A percentile compares a stretch with the other conserved stretches of the same genome.
These are phyloP conservation scores for Trametes maxima DNA, from an alignment of 768 basidiomycete species.

Conservation along the genomic window DNA sequence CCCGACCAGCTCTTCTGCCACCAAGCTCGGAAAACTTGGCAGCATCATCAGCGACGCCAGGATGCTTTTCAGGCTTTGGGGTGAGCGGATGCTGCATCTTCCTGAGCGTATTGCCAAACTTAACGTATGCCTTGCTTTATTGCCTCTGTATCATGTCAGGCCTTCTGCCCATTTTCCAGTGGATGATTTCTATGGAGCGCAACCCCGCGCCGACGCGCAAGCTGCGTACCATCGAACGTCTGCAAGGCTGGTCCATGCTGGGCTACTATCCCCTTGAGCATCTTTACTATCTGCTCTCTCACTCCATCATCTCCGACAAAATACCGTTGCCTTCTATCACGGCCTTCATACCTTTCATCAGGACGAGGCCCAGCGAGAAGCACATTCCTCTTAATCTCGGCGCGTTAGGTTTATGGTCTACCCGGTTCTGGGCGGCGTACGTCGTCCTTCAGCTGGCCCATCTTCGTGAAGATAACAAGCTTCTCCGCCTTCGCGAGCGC, in stretches of 20 bases:
- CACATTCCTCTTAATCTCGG: constrained; percentile 48
- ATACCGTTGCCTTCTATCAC: constrained; percentile 45
- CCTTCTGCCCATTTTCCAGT: constrained; percentile 76
- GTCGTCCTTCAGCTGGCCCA: constrained; percentile 76
- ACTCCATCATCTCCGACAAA: constrained; percentile 60
- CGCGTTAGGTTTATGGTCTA: constrained; percentile 66
- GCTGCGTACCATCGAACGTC: constrained; percentile 74
- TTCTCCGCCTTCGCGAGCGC: constrained; percentile 57
- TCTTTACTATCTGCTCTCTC: constrained; percentile 63
- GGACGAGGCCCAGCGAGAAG: constrained; percentile 28
- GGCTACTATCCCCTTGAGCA: constrained; percentile 82
- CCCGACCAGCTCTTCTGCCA: constrained; percentile 57
- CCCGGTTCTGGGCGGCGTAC: constrained; percentile 82
- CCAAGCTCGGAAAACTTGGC: constrained; percentile 54
- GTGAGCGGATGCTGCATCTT: constrained; percentile 44
- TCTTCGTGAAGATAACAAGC: constrained; percentile 64
- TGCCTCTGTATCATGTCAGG: constrained; percentile 42
- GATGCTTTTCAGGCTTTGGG: constrained; percentile 79
- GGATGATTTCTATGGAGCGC: constrained; percentile 78
- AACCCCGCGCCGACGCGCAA: constrained; percentile 68
- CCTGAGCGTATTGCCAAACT: not conserved
- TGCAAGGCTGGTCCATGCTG: constrained; percentile 80
- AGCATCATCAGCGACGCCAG: constrained; percentile 66
- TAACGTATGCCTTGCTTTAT: not conserved
- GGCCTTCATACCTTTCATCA: constrained; percentile 31